Evolutionary conservation across 1,284 basidiomycete species (phyloP).

Genomic region (Melampsora americana): DNA sequence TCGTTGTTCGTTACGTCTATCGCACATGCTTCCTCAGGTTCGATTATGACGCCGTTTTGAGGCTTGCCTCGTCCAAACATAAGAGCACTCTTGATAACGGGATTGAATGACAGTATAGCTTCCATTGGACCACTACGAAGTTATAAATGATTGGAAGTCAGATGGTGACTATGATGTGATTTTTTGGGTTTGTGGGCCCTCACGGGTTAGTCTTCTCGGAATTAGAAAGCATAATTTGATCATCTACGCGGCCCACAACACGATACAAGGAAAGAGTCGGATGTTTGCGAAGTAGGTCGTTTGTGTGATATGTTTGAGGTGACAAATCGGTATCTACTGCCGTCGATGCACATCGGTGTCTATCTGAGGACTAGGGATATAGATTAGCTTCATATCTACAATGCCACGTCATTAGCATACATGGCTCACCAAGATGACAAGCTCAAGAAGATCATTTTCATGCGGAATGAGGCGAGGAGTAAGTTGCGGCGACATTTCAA

Average conservation of each 20-base stretch:
- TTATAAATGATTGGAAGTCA: background rate
- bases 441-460: background rate
- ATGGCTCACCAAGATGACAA: background rate
- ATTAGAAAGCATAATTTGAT: slow-evolving; percentile 14
- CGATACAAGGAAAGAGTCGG: slow-evolving; percentile 8
- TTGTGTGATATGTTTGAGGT: slow-evolving; percentile 10
- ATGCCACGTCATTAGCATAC: too few relatives aligned
- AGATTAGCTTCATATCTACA: too few relatives aligned
- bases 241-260: slow-evolving; percentile 1
- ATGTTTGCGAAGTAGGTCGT: background rate
- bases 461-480: background rate
- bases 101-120: background rate
- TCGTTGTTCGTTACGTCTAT: background rate
- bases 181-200: background rate
- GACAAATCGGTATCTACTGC: background rate
- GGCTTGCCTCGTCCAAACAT: slow-evolving; percentile 19
- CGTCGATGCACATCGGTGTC: slow-evolving; percentile 2
- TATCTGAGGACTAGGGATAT: background rate
- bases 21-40: background rate
- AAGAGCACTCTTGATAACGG: background rate
- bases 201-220: slow-evolving; percentile 20
- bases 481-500: background rate
- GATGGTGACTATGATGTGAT: background rate
- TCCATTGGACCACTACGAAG: slow-evolving; percentile 2
- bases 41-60: slow-evolving; percentile 14